Evolutionary conservation across 177 flowering plant species (phyloP).

Genomic region (Vitis hybrid): DNA sequence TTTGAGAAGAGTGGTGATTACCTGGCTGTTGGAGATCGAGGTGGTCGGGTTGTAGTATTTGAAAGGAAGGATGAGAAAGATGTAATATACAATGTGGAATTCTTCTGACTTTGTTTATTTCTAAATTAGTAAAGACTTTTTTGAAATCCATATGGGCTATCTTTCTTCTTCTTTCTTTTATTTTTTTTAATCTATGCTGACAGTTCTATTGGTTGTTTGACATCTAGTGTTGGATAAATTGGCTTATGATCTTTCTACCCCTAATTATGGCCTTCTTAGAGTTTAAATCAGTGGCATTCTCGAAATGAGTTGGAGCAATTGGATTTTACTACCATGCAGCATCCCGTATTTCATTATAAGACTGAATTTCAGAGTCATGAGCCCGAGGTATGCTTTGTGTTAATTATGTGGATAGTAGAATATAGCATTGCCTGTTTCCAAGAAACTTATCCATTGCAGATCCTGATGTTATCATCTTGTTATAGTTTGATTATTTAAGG

Average conservation of each 20-base stretch:
- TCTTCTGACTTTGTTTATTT: background rate
- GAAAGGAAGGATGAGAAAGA: constrained; percentile 41
- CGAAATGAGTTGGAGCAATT: constrained; percentile 52
- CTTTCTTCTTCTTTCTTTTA: background rate
- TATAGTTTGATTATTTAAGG: constrained; percentile 79
- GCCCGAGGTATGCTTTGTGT: constrained; percentile 58
- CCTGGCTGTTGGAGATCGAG: constrained; percentile 77
- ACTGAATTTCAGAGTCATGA: constrained; percentile 88
- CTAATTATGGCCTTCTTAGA: constrained; percentile 24
- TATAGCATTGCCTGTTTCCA: too few relatives aligned
- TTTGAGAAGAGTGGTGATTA: constrained; percentile 68
- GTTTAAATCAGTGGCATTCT: constrained; percentile 15
- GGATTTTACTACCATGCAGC: constrained; percentile 31
- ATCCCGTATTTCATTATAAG: constrained; percentile 63
- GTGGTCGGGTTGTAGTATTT: constrained; percentile 72
- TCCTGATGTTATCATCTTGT: constrained; percentile 15
- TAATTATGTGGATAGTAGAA: background rate
- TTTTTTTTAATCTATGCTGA: constrained; percentile 3
- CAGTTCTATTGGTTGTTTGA: constrained; percentile 13
- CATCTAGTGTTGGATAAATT: constrained; percentile 8
- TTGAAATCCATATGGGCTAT: constrained; percentile 4
- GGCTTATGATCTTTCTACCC: constrained; percentile 9
- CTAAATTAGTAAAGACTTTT: background rate
- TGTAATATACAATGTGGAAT: constrained; percentile 23
- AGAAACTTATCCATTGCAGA: background rate